Evolutionary conservation across 1,139 yeast genomes (phyloP), one percentile per base, ranked within the genome.

Genomic region (Geotrichum phurueaensis): DNA sequence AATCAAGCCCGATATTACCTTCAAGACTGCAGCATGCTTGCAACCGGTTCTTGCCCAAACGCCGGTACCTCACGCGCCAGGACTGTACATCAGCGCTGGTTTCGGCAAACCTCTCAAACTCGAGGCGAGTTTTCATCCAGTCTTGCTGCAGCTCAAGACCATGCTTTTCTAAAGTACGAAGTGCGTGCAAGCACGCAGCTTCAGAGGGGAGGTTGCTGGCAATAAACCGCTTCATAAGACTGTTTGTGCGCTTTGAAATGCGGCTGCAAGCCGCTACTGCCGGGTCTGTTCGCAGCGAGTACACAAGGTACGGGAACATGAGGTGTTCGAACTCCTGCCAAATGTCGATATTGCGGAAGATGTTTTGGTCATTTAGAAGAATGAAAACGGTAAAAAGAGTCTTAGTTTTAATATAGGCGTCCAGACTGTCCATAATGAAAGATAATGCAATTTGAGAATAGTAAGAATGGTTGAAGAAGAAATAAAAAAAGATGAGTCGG

Each of bases 1-100:
- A 66, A 39, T 66, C 69, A n/a, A 69, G 59, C 2, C 62, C 56
- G n/a, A 56, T 33, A 25, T 47, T n/a, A 10, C 48, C 39, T 3
- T 18, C 48, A 9, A 53, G 27, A 13, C 51, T 36, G 52, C 57
- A 51, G n/a, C 58, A 27, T 6, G 57, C 54, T 25, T 58, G 60
- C 20, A 58, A 20, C 36, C 60, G 31, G 18, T 51, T 20, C 33
- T 51, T 33, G 18, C 39, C 50, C 39, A 58, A 52, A n/a, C 60
- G 45, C 18, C 60, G 31, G 52, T 54, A 58, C 53, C 51, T 50
- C 13, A 58, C 39, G 10, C 39, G 33, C 55, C 51, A 48, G 6
- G 54, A 48, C 23, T 54, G 36, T 3, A 27, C 50, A 22, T 15
- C 56, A n/a, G 56, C 20, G 31, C 15, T 27, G 22, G 54, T 18